phyloP scores from a whole-genome alignment of 192 early-diverging fungal genomes.

The Coemansia sp. region DNA sequence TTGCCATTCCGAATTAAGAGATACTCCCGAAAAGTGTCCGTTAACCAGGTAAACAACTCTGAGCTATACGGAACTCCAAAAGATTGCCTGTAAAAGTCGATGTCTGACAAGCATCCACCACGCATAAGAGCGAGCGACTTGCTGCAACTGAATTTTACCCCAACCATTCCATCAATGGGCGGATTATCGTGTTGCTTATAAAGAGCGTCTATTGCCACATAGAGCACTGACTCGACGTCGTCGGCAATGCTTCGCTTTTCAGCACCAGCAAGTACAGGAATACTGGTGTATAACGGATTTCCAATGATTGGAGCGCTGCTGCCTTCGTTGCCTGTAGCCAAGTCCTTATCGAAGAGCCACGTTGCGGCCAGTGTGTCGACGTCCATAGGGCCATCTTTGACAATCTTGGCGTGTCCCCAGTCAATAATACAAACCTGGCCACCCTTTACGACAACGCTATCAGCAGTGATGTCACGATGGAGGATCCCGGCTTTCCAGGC shows the following conservation, averaged over 20 bases:
- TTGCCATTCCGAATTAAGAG: neutral
- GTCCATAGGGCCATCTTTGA: neutral
- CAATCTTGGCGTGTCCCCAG: slow-evolving; percentile 2
- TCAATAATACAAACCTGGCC: neutral
- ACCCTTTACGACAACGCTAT: neutral
- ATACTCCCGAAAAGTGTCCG: neutral
- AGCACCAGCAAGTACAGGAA: neutral
- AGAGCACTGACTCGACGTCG: neutral
- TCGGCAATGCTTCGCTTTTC: neutral
- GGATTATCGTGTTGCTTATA: neutral
- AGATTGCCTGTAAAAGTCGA: neutral
- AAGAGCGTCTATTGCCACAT: neutral
- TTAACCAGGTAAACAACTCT: neutral
- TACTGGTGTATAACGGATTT: neutral
- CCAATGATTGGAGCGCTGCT: neutral
- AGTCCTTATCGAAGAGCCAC: neutral
- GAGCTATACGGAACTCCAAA: neutral
- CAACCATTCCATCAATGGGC: neutral
- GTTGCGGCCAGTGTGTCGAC: neutral
- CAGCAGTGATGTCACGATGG: neutral
- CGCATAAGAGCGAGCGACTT: neutral
- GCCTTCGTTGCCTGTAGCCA: neutral
- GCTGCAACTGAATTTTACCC: neutral
- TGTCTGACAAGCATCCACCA: neutral
- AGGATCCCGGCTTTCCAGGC: slow-evolving; percentile 4